Percentiles rank a stretch among this genome's conserved stretches.
Evolutionary conservation across 257 asterid species (phyloP).

Genomic region (Asclepias syriaca): DNA sequence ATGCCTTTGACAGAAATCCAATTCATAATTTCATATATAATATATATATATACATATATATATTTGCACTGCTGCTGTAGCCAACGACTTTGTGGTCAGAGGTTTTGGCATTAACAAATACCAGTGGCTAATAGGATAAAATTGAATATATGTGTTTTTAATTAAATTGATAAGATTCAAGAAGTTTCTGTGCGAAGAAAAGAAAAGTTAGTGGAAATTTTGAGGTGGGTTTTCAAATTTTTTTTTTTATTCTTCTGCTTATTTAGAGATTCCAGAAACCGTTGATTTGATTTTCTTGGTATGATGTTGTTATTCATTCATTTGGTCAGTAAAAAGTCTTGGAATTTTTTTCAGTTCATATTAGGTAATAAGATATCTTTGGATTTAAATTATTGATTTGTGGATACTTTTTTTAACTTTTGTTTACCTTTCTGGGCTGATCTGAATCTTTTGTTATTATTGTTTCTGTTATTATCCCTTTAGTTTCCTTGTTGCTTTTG

Average conservation of each 20-base stretch:
- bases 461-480: constrained; percentile 14
- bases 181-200: constrained; percentile 23
- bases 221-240: constrained; percentile 22
- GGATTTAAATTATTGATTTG: not conserved
- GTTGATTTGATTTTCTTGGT: constrained; percentile 24
- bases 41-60: no score
- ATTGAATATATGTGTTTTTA: constrained; percentile 2
- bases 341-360: constrained; percentile 17
- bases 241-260: constrained; percentile 16
- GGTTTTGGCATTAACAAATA: constrained; percentile 9
- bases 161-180: not conserved
- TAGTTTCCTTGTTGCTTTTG: constrained; percentile 30
- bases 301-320: not conserved
- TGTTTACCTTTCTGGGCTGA: constrained; percentile 8
- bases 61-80: not conserved
- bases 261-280: constrained; percentile 22
- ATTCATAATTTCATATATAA: no score
- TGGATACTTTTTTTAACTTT: not conserved
- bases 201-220: not conserved
- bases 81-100: constrained; percentile 18
- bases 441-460: constrained; percentile 10
- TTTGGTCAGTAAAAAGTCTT: constrained; percentile 17
- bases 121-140: constrained; percentile 4
- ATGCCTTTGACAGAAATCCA: no score
- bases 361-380: no score